A percentile compares a stretch with the other conserved stretches of the same genome.
Evolutionary conservation across 352 stramenopile species (phyloP).

Genomic region (Phytophthora cajani): DNA sequence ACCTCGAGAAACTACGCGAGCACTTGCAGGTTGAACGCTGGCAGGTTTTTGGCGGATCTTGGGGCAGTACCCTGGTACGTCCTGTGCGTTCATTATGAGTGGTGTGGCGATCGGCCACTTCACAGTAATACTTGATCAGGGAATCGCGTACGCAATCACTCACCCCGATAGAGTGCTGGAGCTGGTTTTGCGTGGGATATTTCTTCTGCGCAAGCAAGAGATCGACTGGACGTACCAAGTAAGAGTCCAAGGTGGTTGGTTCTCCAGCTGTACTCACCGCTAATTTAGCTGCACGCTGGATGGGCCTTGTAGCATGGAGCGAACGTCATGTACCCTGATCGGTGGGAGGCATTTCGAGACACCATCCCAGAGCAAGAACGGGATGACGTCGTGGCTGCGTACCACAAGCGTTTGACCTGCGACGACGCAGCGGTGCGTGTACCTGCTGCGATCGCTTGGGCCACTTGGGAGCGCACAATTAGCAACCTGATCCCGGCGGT

Average conservation of each 20-base stretch:
- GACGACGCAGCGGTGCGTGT: slow-evolving; percentile 76
- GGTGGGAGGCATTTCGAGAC: slow-evolving; percentile 55
- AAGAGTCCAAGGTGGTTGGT: neutral
- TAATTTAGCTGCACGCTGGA: slow-evolving; percentile 13
- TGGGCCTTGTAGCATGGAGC: slow-evolving; percentile 33
- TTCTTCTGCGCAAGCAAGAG: slow-evolving; percentile 85
- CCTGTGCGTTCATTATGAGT: neutral
- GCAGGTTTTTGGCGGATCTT: slow-evolving; percentile 93
- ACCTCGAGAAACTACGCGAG: slow-evolving; percentile 90
- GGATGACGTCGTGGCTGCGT: slow-evolving; percentile 77
- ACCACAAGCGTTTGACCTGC: slow-evolving; percentile 82
- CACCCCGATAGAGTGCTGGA: slow-evolving; percentile 78
- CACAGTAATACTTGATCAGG: slow-evolving; percentile 18
- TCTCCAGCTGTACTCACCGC: neutral
- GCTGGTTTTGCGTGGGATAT: slow-evolving; percentile 66
- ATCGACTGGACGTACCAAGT: slow-evolving; percentile 92
- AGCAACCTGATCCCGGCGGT: slow-evolving; percentile 70
- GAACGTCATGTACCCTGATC: slow-evolving; percentile 86
- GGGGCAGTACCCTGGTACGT: slow-evolving; percentile 89
- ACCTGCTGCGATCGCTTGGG: slow-evolving; percentile 84
- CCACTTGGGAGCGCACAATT: slow-evolving; percentile 87
- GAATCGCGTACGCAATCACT: slow-evolving; percentile 80
- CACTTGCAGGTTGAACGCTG: slow-evolving; percentile 88
- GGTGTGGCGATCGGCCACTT: too few species aligned
- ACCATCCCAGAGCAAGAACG: slow-evolving; percentile 83